Evolutionary conservation across 139 green algal species (phyloP), one percentile per base, ranked within the genome.

Genomic region (Chlorella sp.): DNA sequence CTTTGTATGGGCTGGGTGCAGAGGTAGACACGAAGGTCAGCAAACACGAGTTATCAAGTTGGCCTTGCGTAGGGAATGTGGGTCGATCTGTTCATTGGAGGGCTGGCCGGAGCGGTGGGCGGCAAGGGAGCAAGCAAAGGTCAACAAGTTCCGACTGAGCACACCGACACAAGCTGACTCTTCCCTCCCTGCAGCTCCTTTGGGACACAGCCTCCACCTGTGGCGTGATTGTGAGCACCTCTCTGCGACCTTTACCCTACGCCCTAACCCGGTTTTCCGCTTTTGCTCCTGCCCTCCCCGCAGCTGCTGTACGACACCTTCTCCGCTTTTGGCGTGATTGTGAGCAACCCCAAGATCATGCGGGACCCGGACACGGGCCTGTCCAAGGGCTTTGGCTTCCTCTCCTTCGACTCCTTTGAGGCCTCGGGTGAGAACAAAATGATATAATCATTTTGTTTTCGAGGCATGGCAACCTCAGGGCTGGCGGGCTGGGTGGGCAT

Each of bases 261-360:
- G 36, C 76, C 57, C 30, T 32, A 39, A 18, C 69, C 16, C 28
- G 40, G 3, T 76, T 0, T 28, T 57, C 11, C 21, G 34, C 24
- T 3, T n/a, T 19, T 22, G 22, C 66, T 14, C 69, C 71, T 42
- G 30, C 76, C 3, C 40, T 64, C 18, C 40, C 28, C 83, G 91
- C 94, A 98, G 96, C 93, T 99, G 36, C 92, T 99, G 79, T 99
- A 99, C 92, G 98, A 99, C 94, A 99, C 98, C 0, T 99, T 99
- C 95, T 96, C 92, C 61, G 98, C 98, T 0, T 99, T 99, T 93
- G 98, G 98, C 53, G 96, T 99, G 68, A 96, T 99, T 68, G 92
- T 99, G 37, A 91, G 83, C 32, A 98, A 97, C 21, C 98, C 98
- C 40, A 99, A 99, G 93, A 97, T 99, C 92, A 99, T 99, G 97